These are phyloP conservation scores for Boletus mariae DNA, from an alignment of 1,284 basidiomycete species.

Conservation along the genomic window DNA sequence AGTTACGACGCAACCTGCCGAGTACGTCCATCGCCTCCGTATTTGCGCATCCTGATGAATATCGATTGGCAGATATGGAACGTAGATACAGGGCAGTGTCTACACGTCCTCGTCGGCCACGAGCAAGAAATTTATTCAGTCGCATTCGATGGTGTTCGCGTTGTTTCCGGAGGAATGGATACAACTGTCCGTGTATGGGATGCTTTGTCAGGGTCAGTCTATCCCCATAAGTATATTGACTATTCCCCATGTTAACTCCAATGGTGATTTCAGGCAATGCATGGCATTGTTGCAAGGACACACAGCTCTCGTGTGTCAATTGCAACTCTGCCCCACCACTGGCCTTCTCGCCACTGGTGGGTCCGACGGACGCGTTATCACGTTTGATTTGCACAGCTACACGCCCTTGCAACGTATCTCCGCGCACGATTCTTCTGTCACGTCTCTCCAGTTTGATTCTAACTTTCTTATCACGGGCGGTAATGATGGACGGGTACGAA, in stretches of 20 bases:
- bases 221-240: neutral
- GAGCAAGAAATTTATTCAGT: slow-evolving; percentile 91
- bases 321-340: slow-evolving; percentile 62
- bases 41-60: neutral
- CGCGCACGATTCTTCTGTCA: slow-evolving; percentile 91
- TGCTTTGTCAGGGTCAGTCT: slow-evolving; percentile 65
- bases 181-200: slow-evolving; percentile 91
- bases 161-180: slow-evolving; percentile 89
- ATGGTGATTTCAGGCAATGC: slow-evolving; percentile 56
- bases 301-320: slow-evolving; percentile 90
- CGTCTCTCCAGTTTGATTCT: slow-evolving; percentile 85
- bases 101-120: slow-evolving; percentile 87
- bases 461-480: slow-evolving; percentile 80
- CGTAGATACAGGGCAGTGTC: slow-evolving; percentile 79
- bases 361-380: slow-evolving; percentile 91
- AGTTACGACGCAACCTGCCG: slow-evolving; percentile 87
- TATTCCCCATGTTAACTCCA: slow-evolving; percentile 16
- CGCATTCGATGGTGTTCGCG: slow-evolving; percentile 83
- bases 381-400: slow-evolving; percentile 69
- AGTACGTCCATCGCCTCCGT: slow-evolving; percentile 42
- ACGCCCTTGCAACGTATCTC: slow-evolving; percentile 52
- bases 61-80: slow-evolving; percentile 64
- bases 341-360: slow-evolving; percentile 82
- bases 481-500: slow-evolving; percentile 87
- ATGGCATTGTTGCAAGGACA: slow-evolving; percentile 89